Conservation (phyloP, 2,329 filamentous ascomycete species). For the Diaporthe eres region DNA sequence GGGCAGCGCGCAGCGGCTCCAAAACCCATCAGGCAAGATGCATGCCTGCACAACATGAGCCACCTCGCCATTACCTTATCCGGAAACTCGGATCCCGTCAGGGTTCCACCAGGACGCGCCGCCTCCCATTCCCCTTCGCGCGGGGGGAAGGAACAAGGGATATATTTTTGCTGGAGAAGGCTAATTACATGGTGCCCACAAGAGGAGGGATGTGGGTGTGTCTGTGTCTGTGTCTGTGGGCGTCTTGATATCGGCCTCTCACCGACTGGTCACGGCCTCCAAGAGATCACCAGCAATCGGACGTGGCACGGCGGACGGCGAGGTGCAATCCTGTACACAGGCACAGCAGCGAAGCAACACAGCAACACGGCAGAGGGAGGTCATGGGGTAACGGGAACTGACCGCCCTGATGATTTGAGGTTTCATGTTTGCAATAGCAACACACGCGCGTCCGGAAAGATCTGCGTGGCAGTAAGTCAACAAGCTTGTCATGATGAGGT, state of each 20-base stretch:
- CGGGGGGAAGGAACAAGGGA: not conserved
- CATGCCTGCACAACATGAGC: slow-evolving; percentile 7
- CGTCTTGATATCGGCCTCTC: slow-evolving; percentile 29
- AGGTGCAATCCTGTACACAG: not conserved
- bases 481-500: slow-evolving; percentile 15
- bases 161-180: not conserved
- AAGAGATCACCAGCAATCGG: slow-evolving; percentile 2
- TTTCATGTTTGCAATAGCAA: not conserved
- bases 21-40: slow-evolving; percentile 11
- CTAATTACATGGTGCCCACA: slow-evolving; percentile 4
- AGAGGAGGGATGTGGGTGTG: not conserved
- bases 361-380: not conserved
- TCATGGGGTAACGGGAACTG: not conserved
- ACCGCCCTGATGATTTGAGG: not conserved
- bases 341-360: not conserved
- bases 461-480: slow-evolving; percentile 18
- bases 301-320: slow-evolving; percentile 29
- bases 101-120: not conserved
- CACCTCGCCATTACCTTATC: slow-evolving; percentile 4
- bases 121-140: not conserved
- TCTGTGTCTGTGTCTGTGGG: not conserved
- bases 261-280: slow-evolving; percentile 4
- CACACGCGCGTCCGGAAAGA: not conserved
- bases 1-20: not conserved
- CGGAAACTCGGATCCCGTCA: slow-evolving; percentile 26